phyloP scores from a whole-genome alignment of 345 rosid genomes.

The Pistacia atlantica region DNA sequence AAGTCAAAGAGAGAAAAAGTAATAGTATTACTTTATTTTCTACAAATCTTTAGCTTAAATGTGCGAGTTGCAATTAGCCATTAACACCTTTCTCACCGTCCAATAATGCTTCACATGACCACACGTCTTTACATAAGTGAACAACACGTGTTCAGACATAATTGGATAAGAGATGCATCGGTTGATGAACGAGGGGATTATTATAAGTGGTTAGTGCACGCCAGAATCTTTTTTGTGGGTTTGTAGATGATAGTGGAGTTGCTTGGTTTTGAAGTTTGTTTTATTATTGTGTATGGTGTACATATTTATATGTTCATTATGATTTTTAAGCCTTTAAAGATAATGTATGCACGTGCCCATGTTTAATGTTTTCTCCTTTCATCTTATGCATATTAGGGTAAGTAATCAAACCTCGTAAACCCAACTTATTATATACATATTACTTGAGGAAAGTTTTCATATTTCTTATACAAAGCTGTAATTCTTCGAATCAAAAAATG shows the following conservation, averaged over 20 bases:
- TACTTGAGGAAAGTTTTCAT: too few relatives aligned
- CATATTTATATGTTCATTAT: conserved; percentile 1
- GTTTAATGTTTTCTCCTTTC: conserved; percentile 9
- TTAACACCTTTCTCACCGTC: conserved; percentile 48
- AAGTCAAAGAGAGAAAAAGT: neutral
- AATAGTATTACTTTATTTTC: neutral
- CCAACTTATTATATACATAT: too few relatives aligned
- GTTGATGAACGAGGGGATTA: conserved; percentile 24
- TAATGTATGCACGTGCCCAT: conserved; percentile 36
- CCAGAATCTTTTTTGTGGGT: conserved; percentile 43
- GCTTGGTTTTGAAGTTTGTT: conserved; percentile 50
- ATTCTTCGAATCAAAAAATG: too few relatives aligned
- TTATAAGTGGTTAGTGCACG: conserved; percentile 52
- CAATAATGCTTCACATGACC: conserved; percentile 55
- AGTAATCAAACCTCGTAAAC: too few relatives aligned
- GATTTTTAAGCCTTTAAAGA: conserved; percentile 8
- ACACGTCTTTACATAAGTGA: conserved; percentile 43
- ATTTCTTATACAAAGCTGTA: too few relatives aligned
- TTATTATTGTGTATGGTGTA: conserved; percentile 17
- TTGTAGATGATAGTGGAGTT: conserved; percentile 28
- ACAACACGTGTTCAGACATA: too few relatives aligned
- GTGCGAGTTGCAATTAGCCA: conserved; percentile 24
- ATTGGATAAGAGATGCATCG: conserved; percentile 30
- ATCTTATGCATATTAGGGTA: neutral
- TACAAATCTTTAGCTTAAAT: neutral